Evolutionary conservation across 2,329 filamentous ascomycete genomes (phyloP).

Genomic region (Xylariales sp.): DNA sequence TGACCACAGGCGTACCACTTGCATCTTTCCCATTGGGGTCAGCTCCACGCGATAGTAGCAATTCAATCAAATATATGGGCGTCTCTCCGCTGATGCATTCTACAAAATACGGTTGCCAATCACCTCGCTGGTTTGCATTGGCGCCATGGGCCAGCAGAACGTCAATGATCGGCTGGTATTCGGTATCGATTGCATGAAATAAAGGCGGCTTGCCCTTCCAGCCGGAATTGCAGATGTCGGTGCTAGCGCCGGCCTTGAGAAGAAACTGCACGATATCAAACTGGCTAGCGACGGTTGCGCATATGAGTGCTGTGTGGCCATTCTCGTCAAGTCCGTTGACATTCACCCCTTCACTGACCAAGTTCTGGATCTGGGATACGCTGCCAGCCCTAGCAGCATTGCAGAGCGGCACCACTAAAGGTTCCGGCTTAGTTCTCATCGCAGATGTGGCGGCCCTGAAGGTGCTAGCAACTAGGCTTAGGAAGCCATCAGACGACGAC

Average conservation of each 20-base stretch:
- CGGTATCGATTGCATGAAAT: conserved; percentile 26
- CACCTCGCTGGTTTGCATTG: conserved; percentile 11
- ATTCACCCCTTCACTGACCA: conserved; percentile 18
- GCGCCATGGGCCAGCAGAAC: conserved; percentile 25
- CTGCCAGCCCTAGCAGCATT: conserved; percentile 13
- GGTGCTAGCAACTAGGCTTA: conserved; percentile 18
- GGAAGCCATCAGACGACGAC: conserved; percentile 6
- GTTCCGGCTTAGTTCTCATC: conserved; percentile 15
- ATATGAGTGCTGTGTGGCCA: conserved; percentile 20
- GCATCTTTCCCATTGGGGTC: conserved; percentile 23
- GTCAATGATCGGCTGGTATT: conserved; percentile 20
- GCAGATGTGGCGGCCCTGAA: conserved; percentile 14
- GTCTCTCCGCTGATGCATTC: conserved; percentile 9
- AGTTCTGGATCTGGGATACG: conserved; percentile 10
- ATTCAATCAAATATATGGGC: conserved; percentile 1
- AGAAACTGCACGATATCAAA: conserved; percentile 25
- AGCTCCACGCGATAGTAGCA: conserved; percentile 17
- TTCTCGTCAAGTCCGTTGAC: conserved; percentile 21
- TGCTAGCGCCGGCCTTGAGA: conserved; percentile 25
- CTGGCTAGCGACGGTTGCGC: conserved; percentile 18
- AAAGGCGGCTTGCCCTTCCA: conserved; percentile 23
- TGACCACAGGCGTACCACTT: conserved; percentile 23
- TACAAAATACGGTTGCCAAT: conserved; percentile 14
- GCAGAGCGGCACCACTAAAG: conserved; percentile 15
- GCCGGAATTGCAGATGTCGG: conserved; percentile 12